Percentiles rank a stretch among this genome's conserved stretches.
Conservation (phyloP, 441 rosid species). For the Gossypium lobatum region DNA sequence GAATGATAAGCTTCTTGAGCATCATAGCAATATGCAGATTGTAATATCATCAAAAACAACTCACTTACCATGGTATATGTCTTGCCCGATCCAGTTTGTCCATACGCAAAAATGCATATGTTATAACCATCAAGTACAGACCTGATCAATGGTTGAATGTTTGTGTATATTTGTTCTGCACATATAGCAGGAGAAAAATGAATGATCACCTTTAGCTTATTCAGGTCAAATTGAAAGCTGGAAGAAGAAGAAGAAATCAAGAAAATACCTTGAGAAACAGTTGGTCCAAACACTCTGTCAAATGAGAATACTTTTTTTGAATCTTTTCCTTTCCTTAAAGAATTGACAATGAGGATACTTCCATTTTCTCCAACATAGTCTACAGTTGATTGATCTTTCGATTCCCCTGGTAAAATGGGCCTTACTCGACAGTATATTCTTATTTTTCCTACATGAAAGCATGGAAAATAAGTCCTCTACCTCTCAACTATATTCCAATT, state of each 20-base stretch:
- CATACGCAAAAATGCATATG: slow-evolving; percentile 91
- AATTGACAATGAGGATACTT: slow-evolving; percentile 77
- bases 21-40: background rate
- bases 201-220: background rate
- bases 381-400: slow-evolving; percentile 53
- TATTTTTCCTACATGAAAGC: slow-evolving; percentile 54
- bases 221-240: background rate
- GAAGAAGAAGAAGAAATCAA: background rate
- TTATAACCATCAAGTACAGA: slow-evolving; percentile 87
- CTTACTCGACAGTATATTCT: slow-evolving; percentile 85
- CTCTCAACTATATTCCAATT: background rate
- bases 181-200: background rate
- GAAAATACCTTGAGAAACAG: slow-evolving; percentile 61
- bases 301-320: slow-evolving; percentile 72
- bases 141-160: slow-evolving; percentile 74
- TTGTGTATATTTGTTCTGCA: slow-evolving; percentile 68
- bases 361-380: slow-evolving; percentile 93
- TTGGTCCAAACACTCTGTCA: slow-evolving; percentile 74
- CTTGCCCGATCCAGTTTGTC: slow-evolving; percentile 97
- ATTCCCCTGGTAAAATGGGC: slow-evolving; percentile 74
- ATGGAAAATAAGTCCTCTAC: background rate
- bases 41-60: background rate
- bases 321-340: slow-evolving; percentile 78
- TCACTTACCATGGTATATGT: slow-evolving; percentile 82
- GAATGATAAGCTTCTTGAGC: background rate